Conservation (phyloP, 306 rosid genomes). For the Cucumis hystrix region DNA sequence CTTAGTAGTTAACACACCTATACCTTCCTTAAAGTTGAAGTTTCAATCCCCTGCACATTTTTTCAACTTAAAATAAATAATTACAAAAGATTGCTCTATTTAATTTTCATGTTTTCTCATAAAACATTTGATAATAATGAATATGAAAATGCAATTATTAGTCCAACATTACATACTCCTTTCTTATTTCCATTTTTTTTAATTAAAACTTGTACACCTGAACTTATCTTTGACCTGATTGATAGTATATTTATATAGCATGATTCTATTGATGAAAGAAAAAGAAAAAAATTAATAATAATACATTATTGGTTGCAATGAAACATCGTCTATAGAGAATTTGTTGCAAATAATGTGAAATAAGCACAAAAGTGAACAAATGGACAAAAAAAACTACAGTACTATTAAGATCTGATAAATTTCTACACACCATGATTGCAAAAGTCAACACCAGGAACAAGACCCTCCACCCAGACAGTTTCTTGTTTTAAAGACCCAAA, state of each 20-base stretch:
- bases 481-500: slow-evolving; percentile 26
- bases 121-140: not conserved
- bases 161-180: not conserved
- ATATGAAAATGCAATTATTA: not conserved
- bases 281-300: not conserved
- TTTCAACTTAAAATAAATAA: not conserved
- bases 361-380: not conserved
- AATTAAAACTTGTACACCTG: not conserved
- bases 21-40: not conserved
- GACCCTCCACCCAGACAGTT: slow-evolving; percentile 93
- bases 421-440: slow-evolving; percentile 75
- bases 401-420: not conserved
- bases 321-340: not conserved
- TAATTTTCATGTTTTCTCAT: not conserved
- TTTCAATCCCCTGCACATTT: not conserved
- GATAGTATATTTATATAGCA: not conserved
- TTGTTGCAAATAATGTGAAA: not conserved
- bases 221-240: not conserved
- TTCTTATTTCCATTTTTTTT: not conserved
- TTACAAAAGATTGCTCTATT: not conserved
- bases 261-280: not conserved
- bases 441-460: slow-evolving; percentile 94
- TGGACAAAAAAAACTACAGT: not conserved
- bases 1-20: not conserved
- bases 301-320: not conserved